Evolutionary conservation across 345 rosid genomes (phyloP).

Genomic region (Combretum micranthum): DNA sequence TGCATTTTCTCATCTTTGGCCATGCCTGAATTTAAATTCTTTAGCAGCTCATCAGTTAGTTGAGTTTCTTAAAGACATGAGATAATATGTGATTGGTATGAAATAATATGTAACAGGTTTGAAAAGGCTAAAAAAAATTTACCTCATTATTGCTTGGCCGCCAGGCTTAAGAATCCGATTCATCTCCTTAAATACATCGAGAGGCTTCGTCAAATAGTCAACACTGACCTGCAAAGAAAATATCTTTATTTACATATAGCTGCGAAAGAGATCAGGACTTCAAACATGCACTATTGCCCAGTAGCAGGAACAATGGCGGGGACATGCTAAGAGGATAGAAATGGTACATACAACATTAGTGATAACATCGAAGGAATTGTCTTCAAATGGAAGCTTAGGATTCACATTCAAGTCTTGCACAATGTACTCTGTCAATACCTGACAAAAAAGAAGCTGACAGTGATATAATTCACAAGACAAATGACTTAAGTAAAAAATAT

Average conservation of each 20-base stretch:
- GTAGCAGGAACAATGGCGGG: neutral
- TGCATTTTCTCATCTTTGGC: no score
- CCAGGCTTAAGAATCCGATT: constrained; percentile 72
- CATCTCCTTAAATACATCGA: constrained; percentile 81
- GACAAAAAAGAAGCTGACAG: constrained; percentile 12
- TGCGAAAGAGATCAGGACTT: neutral
- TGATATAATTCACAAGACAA: neutral
- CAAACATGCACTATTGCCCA: neutral
- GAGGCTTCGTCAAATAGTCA: constrained; percentile 80
- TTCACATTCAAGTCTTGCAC: constrained; percentile 80
- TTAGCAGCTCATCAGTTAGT: no score
- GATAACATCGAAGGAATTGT: constrained; percentile 70
- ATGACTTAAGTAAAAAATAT: neutral
- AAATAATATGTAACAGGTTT: neutral
- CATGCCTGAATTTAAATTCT: no score
- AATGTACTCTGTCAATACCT: constrained; percentile 66
- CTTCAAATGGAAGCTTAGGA: constrained; percentile 78
- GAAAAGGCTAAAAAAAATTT: constrained; percentile 11
- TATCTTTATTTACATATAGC: neutral
- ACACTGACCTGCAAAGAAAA: constrained; percentile 63
- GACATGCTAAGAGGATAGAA: neutral
- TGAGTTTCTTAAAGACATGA: no score
- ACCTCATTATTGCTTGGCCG: constrained; percentile 84
- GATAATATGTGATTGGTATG: neutral
- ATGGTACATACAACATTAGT: constrained; percentile 64